Base-by-base conservation (phyloP, 2,329 filamentous ascomycete genomes). In the Stromatinia cepivora region DNA sequence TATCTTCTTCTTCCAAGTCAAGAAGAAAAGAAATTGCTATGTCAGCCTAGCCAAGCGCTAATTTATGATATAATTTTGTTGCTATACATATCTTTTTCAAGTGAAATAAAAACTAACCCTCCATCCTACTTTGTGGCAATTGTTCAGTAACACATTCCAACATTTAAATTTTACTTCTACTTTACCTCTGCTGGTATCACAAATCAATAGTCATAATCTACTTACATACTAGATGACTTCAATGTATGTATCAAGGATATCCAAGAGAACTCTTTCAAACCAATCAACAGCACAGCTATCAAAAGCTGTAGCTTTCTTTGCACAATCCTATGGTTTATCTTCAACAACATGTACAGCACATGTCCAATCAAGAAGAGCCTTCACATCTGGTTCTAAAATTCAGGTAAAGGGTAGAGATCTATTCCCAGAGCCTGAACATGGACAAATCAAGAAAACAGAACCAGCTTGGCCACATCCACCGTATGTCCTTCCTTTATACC, bases 401-500 rank as follows among this genome's bases (percentile, higher is more conserved):
- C 70, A 69, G n/a, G 70, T 78, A 1, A 72, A 73, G 20, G 68
- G 68, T 25, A 59, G 54, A 69, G 76, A 77, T 48, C 74, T 73
- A 67, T 79, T 79, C 45, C 78, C 78, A 11, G 74, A 76, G 58
- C 72, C 74, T 17, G 76, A 79, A 68, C 72, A 75, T 61, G 68
- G 67, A 59, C 70, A 74, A 13, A 90, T 92, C 76, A 83, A 86
- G 54, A 83, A 83, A 70, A 90, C 90, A 0, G 84, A 85, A 22
- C 83, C 90, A 8, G 86, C 89, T 71, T 93, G 90, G 90, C 85
- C 85, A 28, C 78, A 79, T 72, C 78, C 78, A 69, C 70, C 69
- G 77, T 78, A 74, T 53, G 74, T 70, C 17, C 5, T 36, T 15
- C 15, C 31, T 22, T 53, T 54, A 46, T 34, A 20, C 9, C 15